Conservation (phyloP, 1,139 yeast species). For the Taphrina flavorubra region DNA sequence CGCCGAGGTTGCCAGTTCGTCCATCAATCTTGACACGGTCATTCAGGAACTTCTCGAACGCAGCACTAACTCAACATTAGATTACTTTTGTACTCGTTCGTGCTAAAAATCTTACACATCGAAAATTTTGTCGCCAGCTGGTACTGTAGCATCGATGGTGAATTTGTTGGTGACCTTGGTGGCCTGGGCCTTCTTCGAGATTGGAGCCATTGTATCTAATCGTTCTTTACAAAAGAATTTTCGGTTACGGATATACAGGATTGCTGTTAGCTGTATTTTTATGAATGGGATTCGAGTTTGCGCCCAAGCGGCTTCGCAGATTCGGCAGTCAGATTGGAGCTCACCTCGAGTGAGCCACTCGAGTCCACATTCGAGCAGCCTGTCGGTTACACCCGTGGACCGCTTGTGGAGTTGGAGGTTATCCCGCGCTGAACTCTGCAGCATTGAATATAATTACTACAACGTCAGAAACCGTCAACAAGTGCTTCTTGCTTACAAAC, state of each 20-base stretch:
- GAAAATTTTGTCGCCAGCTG: slow-evolving; percentile 89
- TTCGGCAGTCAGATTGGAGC: slow-evolving; percentile 20
- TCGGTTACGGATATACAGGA: slow-evolving; percentile 9
- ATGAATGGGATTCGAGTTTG: not conserved
- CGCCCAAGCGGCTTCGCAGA: slow-evolving; percentile 6
- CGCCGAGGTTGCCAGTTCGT: slow-evolving; percentile 95
- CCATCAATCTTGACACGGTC: slow-evolving; percentile 99
- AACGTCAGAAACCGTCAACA: too few relatives aligned
- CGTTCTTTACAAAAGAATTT: slow-evolving; percentile 28
- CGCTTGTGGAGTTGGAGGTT: not conserved
- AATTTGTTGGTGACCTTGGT: slow-evolving; percentile 79
- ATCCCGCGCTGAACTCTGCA: not conserved
- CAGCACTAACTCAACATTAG: slow-evolving; percentile 56
- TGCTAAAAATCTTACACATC: slow-evolving; percentile 61
- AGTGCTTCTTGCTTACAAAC: too few relatives aligned
- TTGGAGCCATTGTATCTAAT: slow-evolving; percentile 45
- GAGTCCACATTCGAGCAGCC: not conserved
- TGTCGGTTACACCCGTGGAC: not conserved
- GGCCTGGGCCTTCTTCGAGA: slow-evolving; percentile 41
- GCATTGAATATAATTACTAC: too few relatives aligned
- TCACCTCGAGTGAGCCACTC: not conserved
- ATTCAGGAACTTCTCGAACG: slow-evolving; percentile 95
- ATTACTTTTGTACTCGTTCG: not conserved
- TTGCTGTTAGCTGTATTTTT: not conserved
- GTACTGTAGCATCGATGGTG: slow-evolving; percentile 96